phyloP scores from a whole-genome alignment of 306 rosid genomes.

The Castanea mollissima region DNA sequence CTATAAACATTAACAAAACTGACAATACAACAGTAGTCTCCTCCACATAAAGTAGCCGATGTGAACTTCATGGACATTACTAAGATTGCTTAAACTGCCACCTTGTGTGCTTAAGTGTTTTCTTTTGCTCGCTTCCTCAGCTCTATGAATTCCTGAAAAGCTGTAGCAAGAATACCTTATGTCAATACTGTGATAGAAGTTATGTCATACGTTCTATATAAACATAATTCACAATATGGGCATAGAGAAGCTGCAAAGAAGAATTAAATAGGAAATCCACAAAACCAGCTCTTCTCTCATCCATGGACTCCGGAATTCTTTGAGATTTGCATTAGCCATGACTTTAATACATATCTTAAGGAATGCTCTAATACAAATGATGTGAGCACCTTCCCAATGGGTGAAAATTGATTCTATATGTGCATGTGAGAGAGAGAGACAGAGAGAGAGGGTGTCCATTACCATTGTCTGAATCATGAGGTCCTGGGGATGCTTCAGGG shows the following conservation, averaged over 20 bases:
- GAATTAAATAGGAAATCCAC: neutral
- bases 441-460: too few relatives aligned
- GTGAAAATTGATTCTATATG: neutral
- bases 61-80: neutral
- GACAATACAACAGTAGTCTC: neutral
- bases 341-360: too few relatives aligned
- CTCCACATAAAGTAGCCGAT: neutral
- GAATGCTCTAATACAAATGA: too few relatives aligned
- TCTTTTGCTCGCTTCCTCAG: constrained; percentile 54
- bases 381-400: too few relatives aligned
- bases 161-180: constrained; percentile 43
- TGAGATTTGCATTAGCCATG: too few relatives aligned
- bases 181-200: constrained; percentile 1
- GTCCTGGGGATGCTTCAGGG: too few relatives aligned
- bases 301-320: neutral
- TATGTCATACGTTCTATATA: neutral
- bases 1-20: neutral
- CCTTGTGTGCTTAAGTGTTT: constrained; percentile 9
- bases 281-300: too few relatives aligned
- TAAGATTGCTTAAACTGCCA: neutral
- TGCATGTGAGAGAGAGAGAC: neutral
- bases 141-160: constrained; percentile 67
- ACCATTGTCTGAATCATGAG: too few relatives aligned
- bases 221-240: neutral
- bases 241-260: neutral